Base-by-base conservation (phyloP, 495 filamentous ascomycete species). In the Clavariopsis aquatica region DNA sequence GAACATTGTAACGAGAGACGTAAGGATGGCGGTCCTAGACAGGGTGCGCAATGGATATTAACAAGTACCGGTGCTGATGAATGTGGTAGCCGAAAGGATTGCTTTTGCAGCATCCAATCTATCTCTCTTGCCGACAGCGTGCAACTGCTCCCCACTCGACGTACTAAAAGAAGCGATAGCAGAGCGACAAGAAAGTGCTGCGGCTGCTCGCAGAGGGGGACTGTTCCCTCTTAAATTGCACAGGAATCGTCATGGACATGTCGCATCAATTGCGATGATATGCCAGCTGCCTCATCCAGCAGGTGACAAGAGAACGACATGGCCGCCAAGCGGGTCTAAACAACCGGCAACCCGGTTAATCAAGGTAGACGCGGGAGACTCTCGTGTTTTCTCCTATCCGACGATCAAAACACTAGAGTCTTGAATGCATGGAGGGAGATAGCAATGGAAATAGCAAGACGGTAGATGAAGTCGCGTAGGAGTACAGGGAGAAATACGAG, bases 311-410 rank as follows among this genome's bases (percentile, higher is more conserved):
- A 60, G 24, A 22, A 61, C 23, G 57, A 47, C 56, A 27, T 36
- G 20, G 31, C 24, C 43, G 63, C 63, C 63, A 66, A 66, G 63
- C 15, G 19, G 22, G 12, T 43, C 43, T 49, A 66, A 66, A 43
- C 47, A 49, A 53, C 63, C 63, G 63, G 34, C 26, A 38, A 57
- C 63, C 63, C 36, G 63, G 63, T 26, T 57, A 66, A 66, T 53
- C 34, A 41, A 26, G 49, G 15, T 15, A n/a, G 15, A 22, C 2
- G 47, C 47, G 47, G 19, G 4, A 22, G 2, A 2, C 7, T 27
- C 20, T 27, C 47, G 47, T 49, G 47, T 49, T 24, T 19, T 13
- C 5, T 13, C 5, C 19, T 49, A 49, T 10, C n/a, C n/a, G 38
- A 17, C 9, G 38, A 17, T 43, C 9, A 17, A 43, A 17, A 43